Conservation (phyloP, 345 rosid species). For the Orychophragmus violaceus region DNA sequence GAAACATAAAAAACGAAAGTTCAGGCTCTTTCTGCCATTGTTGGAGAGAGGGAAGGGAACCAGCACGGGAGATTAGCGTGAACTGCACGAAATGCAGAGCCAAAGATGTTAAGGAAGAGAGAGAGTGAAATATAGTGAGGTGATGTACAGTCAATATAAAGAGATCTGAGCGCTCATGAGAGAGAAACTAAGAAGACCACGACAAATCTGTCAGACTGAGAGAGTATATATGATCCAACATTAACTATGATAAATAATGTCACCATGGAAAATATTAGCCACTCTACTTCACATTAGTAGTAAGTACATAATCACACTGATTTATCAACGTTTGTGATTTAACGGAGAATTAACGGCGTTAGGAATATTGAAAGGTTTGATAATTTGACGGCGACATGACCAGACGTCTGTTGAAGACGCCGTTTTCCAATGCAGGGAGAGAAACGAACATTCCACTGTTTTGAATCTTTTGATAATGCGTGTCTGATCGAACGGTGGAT, state of each 20-base stretch:
- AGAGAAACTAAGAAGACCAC: slow-evolving; percentile 14
- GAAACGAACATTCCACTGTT: too few relatives aligned
- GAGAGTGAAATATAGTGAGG: slow-evolving; percentile 26
- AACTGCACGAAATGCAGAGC: slow-evolving; percentile 47
- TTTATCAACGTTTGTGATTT: neutral
- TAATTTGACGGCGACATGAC: slow-evolving; percentile 25
- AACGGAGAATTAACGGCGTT: slow-evolving; percentile 82
- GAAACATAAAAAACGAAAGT: slow-evolving; percentile 2
- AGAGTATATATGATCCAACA: slow-evolving; percentile 20
- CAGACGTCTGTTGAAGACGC: slow-evolving; percentile 18
- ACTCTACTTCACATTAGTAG: neutral
- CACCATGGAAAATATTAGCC: slow-evolving; percentile 17
- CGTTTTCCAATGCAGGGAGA: slow-evolving; percentile 19
- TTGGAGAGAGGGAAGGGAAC: slow-evolving; percentile 15
- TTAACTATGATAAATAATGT: slow-evolving; percentile 2
- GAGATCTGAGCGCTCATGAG: slow-evolving; percentile 20
- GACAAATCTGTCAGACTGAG: slow-evolving; percentile 28
- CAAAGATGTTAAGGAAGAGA: slow-evolving; percentile 56
- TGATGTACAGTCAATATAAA: slow-evolving; percentile 21
- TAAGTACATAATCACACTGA: neutral
- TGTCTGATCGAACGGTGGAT: slow-evolving; percentile 10
- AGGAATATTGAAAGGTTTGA: neutral
- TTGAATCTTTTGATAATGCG: neutral
- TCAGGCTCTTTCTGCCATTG: slow-evolving; percentile 14
- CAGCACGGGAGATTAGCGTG: slow-evolving; percentile 80